phyloP scores from a whole-genome alignment of 495 filamentous ascomycete genomes.

The Penicillium coprophilum region DNA sequence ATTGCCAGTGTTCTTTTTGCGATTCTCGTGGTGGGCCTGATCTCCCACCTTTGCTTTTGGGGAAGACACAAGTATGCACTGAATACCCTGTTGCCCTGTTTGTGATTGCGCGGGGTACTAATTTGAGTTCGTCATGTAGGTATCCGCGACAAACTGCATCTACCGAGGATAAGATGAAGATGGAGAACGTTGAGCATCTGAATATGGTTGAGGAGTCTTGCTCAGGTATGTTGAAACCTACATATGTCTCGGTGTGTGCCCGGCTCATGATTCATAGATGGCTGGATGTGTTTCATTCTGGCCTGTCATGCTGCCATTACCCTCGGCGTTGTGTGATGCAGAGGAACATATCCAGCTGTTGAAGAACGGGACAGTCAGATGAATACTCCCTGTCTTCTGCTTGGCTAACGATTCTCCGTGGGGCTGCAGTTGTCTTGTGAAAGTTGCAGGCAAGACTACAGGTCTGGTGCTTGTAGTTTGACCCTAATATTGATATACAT shows the following conservation, averaged over 20 bases:
- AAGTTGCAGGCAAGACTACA: neutral
- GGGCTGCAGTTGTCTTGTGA: neutral
- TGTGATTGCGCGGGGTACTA: neutral
- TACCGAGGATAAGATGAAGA: neutral
- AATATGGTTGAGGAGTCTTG: neutral
- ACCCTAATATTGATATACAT: neutral
- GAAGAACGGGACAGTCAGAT: neutral
- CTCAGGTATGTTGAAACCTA: neutral
- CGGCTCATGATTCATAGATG: neutral
- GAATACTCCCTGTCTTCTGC: neutral
- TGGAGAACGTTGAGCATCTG: neutral
- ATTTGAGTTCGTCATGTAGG: neutral
- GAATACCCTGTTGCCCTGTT: neutral
- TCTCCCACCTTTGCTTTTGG: neutral
- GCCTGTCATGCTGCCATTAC: conserved; percentile 7
- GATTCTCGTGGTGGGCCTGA: neutral
- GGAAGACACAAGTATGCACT: neutral
- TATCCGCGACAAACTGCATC: neutral
- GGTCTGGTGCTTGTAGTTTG: neutral
- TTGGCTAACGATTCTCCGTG: neutral
- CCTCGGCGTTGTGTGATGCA: neutral
- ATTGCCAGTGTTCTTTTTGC: neutral
- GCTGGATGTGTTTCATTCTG: conserved; percentile 2
- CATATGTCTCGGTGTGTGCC: neutral
- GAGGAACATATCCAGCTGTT: neutral